Evolutionary conservation across 495 filamentous ascomycete genomes (phyloP), one percentile per base, ranked within the genome.

Genomic region (Hypomontagnella monticulosa): DNA sequence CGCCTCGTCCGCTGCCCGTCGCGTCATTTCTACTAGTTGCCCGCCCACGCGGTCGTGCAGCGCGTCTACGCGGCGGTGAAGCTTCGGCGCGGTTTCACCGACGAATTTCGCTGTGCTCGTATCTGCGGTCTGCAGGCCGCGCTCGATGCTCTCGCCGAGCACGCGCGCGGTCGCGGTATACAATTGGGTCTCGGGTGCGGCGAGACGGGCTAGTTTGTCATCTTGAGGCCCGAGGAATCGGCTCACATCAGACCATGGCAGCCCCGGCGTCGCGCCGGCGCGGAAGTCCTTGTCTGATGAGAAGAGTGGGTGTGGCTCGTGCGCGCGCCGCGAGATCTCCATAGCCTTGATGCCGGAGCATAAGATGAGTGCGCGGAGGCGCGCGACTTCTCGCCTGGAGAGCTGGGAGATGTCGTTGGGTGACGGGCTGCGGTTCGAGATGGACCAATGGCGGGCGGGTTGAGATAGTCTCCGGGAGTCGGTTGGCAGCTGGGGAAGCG

Each of bases 261-360:
- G 48, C 4, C 59, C 68, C 20, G 59, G 36, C 18, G 36, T 61
- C 8, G 10, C 23, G 47, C 11, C 41, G 16, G 50, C 61, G 36
- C 23, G 23, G 23, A 27, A 27, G 6, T 27, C 23, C 6, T 56
- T 56, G 43, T 65, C 60, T 5, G 40, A 43, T 0, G 60, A 47
- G 56, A 70, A 61, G 5, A 75, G 53, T 7, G 73, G 63, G 4
- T 63, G 70, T n/a, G 64, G 71, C 30, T 80, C 81, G 37, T 88
- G 78, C 14, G 89, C 87, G 44, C 88, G 83, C 9, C 87, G 84
- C 37, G 81, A 80, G 57, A 97, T 90, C 69, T 93, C 91, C 61
- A 87, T 85, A 0, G 93, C 93, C 75, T 94, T 94, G 72, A 96
- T 87, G 42, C 93, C 93, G 0, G 91, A 89, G 58, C 88, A 91